These are phyloP conservation scores for Uronychia setigera DNA, from an alignment of 73 alveolate genomes.

Conservation along the genomic window DNA sequence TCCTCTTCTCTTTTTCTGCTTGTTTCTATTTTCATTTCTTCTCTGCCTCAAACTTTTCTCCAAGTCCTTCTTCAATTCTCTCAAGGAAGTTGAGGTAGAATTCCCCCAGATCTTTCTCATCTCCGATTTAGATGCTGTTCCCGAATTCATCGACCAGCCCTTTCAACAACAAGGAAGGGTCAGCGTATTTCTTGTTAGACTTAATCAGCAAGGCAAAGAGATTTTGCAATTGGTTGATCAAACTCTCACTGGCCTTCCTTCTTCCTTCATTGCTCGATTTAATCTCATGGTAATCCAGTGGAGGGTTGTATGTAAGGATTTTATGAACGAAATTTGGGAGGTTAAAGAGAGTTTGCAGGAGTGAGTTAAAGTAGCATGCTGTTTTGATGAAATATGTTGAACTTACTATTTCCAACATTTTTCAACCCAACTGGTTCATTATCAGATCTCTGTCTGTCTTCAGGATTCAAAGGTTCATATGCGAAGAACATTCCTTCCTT, in stretches of 20 bases:
- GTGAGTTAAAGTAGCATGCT: slow-evolving; percentile 88
- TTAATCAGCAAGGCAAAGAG: slow-evolving; percentile 69
- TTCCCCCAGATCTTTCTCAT: slow-evolving; percentile 90
- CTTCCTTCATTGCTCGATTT: slow-evolving; percentile 10
- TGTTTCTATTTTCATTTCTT: background rate
- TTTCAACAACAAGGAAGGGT: slow-evolving; percentile 76
- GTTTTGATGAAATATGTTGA: too few relatives aligned
- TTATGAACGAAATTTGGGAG: slow-evolving; percentile 69
- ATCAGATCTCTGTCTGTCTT: slow-evolving; percentile 58
- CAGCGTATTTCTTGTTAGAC: slow-evolving; percentile 73
- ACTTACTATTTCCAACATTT: slow-evolving; percentile 89
- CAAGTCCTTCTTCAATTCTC: slow-evolving; percentile 79
- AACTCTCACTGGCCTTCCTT: background rate
- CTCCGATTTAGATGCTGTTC: slow-evolving; percentile 72
- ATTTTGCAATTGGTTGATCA: slow-evolving; percentile 22
- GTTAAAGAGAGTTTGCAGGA: slow-evolving; percentile 75
- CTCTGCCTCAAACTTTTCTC: slow-evolving; percentile 32
- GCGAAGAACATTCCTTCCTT: background rate
- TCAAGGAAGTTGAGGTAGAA: slow-evolving; percentile 76
- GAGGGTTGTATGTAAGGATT: slow-evolving; percentile 56
- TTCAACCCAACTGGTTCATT: slow-evolving; percentile 77
- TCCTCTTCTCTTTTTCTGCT: background rate
- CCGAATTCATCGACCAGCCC: slow-evolving; percentile 79
- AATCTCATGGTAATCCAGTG: slow-evolving; percentile 26
- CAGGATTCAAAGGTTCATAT: slow-evolving; percentile 67